Evolutionary conservation across 306 rosid genomes (phyloP).

Genomic region (Cicer pinnatifidum): DNA sequence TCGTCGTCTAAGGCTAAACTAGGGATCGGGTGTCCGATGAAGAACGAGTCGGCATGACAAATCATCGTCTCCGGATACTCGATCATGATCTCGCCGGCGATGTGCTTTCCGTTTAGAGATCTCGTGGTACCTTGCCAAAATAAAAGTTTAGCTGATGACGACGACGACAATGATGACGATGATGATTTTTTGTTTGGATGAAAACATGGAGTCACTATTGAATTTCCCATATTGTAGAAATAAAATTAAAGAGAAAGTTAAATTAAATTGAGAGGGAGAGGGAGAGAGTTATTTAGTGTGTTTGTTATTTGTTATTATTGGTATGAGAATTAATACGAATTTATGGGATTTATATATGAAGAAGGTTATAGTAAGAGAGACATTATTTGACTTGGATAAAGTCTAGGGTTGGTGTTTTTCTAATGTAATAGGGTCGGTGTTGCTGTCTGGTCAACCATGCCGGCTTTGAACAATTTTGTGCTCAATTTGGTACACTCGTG

Average conservation of each 20-base stretch:
- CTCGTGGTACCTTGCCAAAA: constrained; percentile 61
- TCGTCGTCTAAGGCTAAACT: constrained; percentile 58
- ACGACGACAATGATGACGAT: not conserved
- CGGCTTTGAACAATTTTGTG: constrained; percentile 63
- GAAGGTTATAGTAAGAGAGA: not conserved
- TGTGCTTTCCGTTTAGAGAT: constrained; percentile 47
- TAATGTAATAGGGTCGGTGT: constrained; percentile 41
- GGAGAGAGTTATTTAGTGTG: not conserved
- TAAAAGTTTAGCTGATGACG: constrained; percentile 47
- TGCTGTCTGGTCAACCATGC: constrained; percentile 74
- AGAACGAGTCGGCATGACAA: constrained; percentile 76
- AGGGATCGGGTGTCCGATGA: constrained; percentile 72
- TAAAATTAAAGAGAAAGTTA: not conserved
- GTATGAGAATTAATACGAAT: not conserved
- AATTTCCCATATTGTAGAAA: constrained; percentile 57
- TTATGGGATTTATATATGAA: not conserved
- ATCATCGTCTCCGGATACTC: constrained; percentile 74
- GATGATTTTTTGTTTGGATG: constrained; percentile 19
- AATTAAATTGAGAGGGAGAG: not conserved
- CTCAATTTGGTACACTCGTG: constrained; percentile 12
- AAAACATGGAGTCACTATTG: constrained; percentile 54
- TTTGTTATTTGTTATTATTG: not conserved
- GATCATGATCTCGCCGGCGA: constrained; percentile 76
- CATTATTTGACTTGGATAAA: constrained; percentile 59
- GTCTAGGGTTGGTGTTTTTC: constrained; percentile 51